phyloP scores from a whole-genome alignment of 164 flowering plant species.

The Kalanchoe fedtschenkoi region DNA sequence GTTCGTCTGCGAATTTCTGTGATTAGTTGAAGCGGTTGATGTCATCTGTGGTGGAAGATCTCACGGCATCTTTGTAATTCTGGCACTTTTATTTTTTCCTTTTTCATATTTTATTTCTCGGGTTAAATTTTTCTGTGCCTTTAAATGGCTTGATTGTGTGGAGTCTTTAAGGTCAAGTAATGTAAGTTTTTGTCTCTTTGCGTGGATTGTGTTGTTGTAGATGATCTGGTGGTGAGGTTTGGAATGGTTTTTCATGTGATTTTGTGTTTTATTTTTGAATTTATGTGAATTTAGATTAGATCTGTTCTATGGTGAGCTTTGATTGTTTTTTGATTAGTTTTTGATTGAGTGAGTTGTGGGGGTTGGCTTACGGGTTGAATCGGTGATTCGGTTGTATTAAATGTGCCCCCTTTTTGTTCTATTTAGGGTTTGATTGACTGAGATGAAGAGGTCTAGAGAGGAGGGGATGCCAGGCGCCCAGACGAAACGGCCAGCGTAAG shows the following conservation, averaged over 20 bases:
- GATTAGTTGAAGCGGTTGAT: background rate
- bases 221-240: background rate
- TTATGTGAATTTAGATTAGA: background rate
- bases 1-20: background rate
- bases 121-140: background rate
- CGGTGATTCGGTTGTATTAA: slow-evolving; percentile 14
- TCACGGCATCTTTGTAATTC: background rate
- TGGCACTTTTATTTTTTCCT: background rate
- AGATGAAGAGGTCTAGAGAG: slow-evolving; percentile 77
- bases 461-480: slow-evolving; percentile 48
- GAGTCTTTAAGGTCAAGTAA: background rate
- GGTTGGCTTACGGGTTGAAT: background rate
- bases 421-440: slow-evolving; percentile 3
- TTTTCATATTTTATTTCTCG: background rate
- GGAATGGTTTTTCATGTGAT: background rate
- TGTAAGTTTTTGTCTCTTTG: background rate
- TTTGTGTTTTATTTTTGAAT: background rate
- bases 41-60: background rate
- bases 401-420: background rate
- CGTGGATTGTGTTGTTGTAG: background rate
- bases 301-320: background rate
- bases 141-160: background rate
- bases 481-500: slow-evolving; percentile 24
- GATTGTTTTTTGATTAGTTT: background rate
- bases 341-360: background rate